Conservation (phyloP, 352 stramenopile species). For the Phytopythium oedochilum region DNA sequence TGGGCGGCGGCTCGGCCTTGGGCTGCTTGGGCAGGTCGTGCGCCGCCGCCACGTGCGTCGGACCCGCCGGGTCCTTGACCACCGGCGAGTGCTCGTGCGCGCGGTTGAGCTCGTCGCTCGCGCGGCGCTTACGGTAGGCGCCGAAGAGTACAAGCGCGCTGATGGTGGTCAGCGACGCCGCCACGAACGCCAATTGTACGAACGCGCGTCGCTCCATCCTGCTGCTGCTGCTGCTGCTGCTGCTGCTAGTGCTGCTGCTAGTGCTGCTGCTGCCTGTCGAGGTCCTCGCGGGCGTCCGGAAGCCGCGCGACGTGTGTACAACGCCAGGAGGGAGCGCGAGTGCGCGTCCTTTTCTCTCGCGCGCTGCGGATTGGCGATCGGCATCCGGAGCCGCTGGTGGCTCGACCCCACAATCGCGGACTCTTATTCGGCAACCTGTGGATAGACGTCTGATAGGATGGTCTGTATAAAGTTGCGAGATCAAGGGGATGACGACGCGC, state of each 20-base stretch:
- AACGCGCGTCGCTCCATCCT: constrained; percentile 42
- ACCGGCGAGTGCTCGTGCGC: constrained; percentile 12
- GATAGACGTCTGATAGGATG: no score
- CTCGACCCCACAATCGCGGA: no score
- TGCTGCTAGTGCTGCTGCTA: no score
- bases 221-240: neutral
- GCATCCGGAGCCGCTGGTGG: no score
- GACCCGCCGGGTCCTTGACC: constrained; percentile 17
- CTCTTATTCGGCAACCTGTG: no score
- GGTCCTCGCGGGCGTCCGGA: no score
- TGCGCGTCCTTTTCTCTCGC: neutral
- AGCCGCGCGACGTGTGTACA: no score
- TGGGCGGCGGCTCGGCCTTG: constrained; percentile 16
- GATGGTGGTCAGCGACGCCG: constrained; percentile 68
- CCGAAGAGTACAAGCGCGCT: constrained; percentile 49
- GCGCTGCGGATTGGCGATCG: neutral
- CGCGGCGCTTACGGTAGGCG: constrained; percentile 39
- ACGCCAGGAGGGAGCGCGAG: neutral
- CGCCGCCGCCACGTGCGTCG: constrained; percentile 12
- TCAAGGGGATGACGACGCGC: no score
- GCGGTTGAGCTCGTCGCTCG: constrained; percentile 15
- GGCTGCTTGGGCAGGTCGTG: constrained; percentile 23
- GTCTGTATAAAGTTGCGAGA: no score
- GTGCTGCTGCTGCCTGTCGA: no score
- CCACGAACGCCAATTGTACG: constrained; percentile 64